phyloP scores from a whole-genome alignment of 371 early-diverging fungal genomes.

The Blyttiomyces sp. region DNA sequence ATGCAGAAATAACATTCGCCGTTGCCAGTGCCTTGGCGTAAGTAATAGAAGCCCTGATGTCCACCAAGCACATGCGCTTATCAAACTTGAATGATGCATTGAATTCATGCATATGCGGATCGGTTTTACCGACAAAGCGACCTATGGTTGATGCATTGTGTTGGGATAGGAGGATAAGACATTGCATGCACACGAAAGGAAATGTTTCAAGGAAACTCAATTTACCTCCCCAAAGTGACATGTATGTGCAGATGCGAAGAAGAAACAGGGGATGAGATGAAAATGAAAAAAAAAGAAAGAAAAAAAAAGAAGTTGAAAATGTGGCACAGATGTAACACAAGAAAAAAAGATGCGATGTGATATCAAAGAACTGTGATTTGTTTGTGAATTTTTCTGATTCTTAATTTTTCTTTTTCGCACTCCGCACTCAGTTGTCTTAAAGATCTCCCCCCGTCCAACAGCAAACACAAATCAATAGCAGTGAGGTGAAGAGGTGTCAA shows the following conservation, averaged over 20 bases:
- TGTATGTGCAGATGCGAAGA: not conserved
- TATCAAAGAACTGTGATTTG: too few species aligned
- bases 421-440: too few species aligned
- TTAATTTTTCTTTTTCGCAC: too few species aligned
- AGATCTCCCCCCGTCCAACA: too few species aligned
- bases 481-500: too few species aligned
- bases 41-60: slow-evolving; percentile 84
- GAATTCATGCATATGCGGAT: slow-evolving; percentile 94
- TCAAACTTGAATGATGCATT: slow-evolving; percentile 94
- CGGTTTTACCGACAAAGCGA: slow-evolving; percentile 68
- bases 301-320: too few species aligned
- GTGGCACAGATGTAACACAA: too few species aligned
- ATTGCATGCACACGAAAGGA: not conserved
- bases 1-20: slow-evolving; percentile 69
- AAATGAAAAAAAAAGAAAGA: too few species aligned
- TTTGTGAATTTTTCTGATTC: too few species aligned
- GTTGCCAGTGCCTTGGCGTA: slow-evolving; percentile 82
- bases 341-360: too few species aligned
- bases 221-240: slow-evolving; percentile 17
- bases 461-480: too few species aligned
- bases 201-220: not conserved
- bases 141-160: slow-evolving; percentile 14
- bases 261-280: too few species aligned
- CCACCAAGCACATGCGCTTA: slow-evolving; percentile 85
- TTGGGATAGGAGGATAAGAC: not conserved